Base-by-base conservation (phyloP, 2,329 filamentous ascomycete genomes). In the Metarhizium album region DNA sequence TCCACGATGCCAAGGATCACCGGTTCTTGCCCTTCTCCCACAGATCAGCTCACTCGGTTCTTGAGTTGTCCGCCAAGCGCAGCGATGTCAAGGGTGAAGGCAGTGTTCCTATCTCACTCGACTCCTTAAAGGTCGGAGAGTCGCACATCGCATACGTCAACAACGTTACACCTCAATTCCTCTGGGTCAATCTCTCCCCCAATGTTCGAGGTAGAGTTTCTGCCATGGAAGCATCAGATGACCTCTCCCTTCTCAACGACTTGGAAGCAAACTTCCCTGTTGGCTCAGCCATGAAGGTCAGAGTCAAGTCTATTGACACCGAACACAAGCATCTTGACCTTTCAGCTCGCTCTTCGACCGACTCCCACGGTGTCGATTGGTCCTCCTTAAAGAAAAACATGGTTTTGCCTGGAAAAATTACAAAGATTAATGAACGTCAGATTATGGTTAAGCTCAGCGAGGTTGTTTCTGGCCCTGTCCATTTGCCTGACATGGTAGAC, bases 161-260 rank as follows among this genome's bases (percentile, higher is more conserved):
- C 74, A 97, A 96, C 62, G 75, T 91, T 54, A 79, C 79, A 22
- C 78, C 87, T 27, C 83, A 87, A 56, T 87, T 80, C 62, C 75
- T 95, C 22, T 97, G 93, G 91, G 85, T 94, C 45, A 96, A 90
- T 62, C 70, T 98, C 22, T 89, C 90, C 2, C 90, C 93, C 6
- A 88, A 85, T 48, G 83, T 98, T 16, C 84, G 90, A 53, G 93
- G 93, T 51, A 82, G 90, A 47, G 80, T 98, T 51, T 82, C 82
- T 49, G 78, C 86, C 54, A 82, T 93, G 65, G 90, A 97, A 62
- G 80, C 93, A 8, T 90, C 89, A 0, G 87, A 95, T 60, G 90
- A 97, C 64, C 71, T 95, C 45, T 86, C 89, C 7, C 76, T 87
- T 50, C 73, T 95, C 35, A 80, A 84, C 31, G 80, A 95, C 59